phyloP scores from a whole-genome alignment of 1,284 basidiomycete species.

The Omphalotus olearius region DNA sequence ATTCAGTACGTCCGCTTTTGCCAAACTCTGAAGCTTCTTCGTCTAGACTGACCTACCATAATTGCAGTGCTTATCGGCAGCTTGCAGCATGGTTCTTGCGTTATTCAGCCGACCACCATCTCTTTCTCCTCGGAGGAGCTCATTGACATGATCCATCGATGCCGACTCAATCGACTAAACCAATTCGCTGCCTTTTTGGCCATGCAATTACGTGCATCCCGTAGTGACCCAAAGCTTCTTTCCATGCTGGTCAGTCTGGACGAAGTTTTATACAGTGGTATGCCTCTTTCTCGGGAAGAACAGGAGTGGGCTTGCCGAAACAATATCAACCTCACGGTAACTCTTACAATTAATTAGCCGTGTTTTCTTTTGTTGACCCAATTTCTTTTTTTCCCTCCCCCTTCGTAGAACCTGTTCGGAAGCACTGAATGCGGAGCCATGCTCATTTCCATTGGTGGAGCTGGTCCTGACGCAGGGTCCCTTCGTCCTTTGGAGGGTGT shows the following conservation, averaged over 20 bases:
- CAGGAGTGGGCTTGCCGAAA: conserved; percentile 60
- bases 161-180: conserved; percentile 65
- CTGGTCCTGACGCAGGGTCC: conserved; percentile 38
- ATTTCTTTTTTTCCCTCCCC: no score
- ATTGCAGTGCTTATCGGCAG: conserved; percentile 59
- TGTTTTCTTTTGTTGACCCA: not conserved
- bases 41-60: conserved; percentile 19
- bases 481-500: conserved; percentile 53
- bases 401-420: conserved; percentile 58
- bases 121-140: conserved; percentile 66
- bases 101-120: conserved; percentile 61
- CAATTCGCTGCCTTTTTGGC: conserved; percentile 67
- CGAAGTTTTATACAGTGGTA: conserved; percentile 58
- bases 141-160: conserved; percentile 62
- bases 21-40: conserved; percentile 18
- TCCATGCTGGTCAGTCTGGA: conserved; percentile 49
- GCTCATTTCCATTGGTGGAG: conserved; percentile 48
- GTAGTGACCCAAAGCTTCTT: conserved; percentile 56
- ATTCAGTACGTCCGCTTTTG: conserved; percentile 46
- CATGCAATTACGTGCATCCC: conserved; percentile 56
- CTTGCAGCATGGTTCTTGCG: conserved; percentile 66
- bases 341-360: conserved; percentile 13
- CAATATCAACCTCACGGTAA: conserved; percentile 53
- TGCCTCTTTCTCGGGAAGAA: conserved; percentile 57
- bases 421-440: conserved; percentile 69